A percentile compares a stretch with the other conserved stretches of the same genome.
These are phyloP conservation scores for Syzygium aqueum DNA, from an alignment of 345 rosid species.

Conservation along the genomic window DNA sequence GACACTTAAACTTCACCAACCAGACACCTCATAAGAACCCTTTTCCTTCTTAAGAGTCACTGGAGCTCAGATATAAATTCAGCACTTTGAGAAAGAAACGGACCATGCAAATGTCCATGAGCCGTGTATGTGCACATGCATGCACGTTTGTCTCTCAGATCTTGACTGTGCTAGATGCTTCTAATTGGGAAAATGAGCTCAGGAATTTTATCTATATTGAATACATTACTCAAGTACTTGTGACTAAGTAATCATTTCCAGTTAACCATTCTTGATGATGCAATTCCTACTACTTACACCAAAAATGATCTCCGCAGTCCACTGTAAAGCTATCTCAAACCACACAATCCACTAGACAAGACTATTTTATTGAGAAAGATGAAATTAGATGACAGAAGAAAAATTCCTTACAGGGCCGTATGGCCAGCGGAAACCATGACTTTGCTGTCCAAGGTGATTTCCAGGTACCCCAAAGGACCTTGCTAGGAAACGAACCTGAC, in stretches of 20 bases:
- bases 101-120: background rate
- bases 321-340: background rate
- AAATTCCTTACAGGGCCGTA: constrained; percentile 82
- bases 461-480: constrained; percentile 92
- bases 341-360: background rate
- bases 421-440: constrained; percentile 97
- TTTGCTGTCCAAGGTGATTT: constrained; percentile 95
- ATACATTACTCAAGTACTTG: background rate
- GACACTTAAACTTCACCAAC: background rate
- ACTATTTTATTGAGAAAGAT: background rate
- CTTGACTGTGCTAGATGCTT: background rate
- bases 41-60: background rate
- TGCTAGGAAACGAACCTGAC: constrained; percentile 89
- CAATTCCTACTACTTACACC: background rate
- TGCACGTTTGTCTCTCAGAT: background rate
- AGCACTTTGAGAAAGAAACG: background rate
- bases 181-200: background rate
- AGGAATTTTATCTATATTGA: background rate
- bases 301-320: background rate
- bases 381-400: background rate
- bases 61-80: background rate
- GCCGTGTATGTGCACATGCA: background rate
- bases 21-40: background rate
- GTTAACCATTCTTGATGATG: background rate
- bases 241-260: background rate